These are phyloP conservation scores for Vishniacozyma victoriae DNA, from an alignment of 768 basidiomycete genomes.

Conservation along the genomic window DNA sequence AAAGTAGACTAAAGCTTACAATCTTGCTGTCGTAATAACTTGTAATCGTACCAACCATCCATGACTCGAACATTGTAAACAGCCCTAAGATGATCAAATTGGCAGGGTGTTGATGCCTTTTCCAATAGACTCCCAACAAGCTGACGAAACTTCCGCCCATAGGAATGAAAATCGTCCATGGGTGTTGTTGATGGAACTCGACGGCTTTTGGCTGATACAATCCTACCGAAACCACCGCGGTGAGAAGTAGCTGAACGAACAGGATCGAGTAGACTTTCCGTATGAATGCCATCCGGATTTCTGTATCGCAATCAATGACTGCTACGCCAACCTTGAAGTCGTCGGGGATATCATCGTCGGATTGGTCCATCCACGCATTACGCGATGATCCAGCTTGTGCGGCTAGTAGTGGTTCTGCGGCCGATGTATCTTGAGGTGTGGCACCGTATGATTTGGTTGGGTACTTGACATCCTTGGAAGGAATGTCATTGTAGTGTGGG, in stretches of 20 bases:
- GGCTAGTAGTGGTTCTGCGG: slow-evolving; percentile 9
- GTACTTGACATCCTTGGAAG: slow-evolving; percentile 38
- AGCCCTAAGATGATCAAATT: slow-evolving; percentile 78
- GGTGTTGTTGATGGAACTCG: slow-evolving; percentile 68
- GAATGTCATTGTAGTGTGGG: slow-evolving; percentile 27
- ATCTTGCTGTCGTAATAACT: slow-evolving; percentile 48
- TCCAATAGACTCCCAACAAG: slow-evolving; percentile 79
- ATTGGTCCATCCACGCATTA: slow-evolving; percentile 57
- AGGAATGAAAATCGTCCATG: slow-evolving; percentile 54
- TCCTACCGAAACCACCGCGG: slow-evolving; percentile 66
- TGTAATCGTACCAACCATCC: slow-evolving; percentile 78
- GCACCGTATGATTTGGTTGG: slow-evolving; percentile 30
- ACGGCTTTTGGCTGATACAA: slow-evolving; percentile 64
- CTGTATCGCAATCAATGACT: slow-evolving; percentile 47
- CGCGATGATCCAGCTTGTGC: slow-evolving; percentile 15
- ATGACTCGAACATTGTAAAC: slow-evolving; percentile 87
- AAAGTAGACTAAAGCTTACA: slow-evolving; percentile 50
- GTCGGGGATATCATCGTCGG: slow-evolving; percentile 73
- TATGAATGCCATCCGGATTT: slow-evolving; percentile 73
- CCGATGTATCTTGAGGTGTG: slow-evolving; percentile 7
- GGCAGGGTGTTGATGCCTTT: slow-evolving; percentile 80
- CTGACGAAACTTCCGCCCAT: slow-evolving; percentile 65
- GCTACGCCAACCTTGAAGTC: slow-evolving; percentile 66
- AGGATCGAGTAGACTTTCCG: slow-evolving; percentile 64
- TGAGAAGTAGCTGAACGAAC: slow-evolving; percentile 57